These are phyloP conservation scores for Tricholoma furcatifolium DNA, from an alignment of 768 basidiomycete species.

Conservation along the genomic window DNA sequence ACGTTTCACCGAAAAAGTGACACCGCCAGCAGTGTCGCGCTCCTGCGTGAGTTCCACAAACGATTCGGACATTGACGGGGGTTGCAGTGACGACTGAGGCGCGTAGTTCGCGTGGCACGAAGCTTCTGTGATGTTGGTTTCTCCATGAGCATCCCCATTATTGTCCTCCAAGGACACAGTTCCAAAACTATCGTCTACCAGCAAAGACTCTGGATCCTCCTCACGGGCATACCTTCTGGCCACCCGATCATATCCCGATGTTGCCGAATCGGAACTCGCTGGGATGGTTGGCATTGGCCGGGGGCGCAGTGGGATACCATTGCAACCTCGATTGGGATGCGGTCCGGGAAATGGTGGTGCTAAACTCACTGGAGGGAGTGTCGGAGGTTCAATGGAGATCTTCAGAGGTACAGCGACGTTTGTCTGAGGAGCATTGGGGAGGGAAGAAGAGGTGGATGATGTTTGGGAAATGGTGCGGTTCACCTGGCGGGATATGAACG, in stretches of 20 bases:
- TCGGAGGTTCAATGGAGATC: constrained; percentile 30
- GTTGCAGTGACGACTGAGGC: constrained; percentile 36
- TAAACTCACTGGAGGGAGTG: constrained; percentile 60
- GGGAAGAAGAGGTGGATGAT: constrained; percentile 44
- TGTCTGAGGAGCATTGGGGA: constrained; percentile 11
- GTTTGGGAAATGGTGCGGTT: constrained; percentile 66
- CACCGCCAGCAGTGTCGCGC: constrained; percentile 32
- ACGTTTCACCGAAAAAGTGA: constrained; percentile 33
- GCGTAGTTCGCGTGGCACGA: constrained; percentile 5
- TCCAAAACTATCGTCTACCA: constrained; percentile 58
- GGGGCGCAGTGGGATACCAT: constrained; percentile 22
- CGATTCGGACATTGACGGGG: constrained; percentile 23
- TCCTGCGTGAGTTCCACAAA: constrained; percentile 52
- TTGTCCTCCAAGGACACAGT: constrained; percentile 33
- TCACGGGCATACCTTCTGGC: constrained; percentile 23
- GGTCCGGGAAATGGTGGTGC: constrained; percentile 51
- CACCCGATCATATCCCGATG: constrained; percentile 27
- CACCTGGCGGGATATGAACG: constrained; percentile 63
- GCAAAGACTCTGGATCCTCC: constrained; percentile 45
- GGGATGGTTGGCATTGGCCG: constrained; percentile 41
- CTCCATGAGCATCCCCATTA: not conserved
- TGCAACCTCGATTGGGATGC: constrained; percentile 25
- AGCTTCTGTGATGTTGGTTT: constrained; percentile 12
- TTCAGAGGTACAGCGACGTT: constrained; percentile 1
- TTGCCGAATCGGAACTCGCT: constrained; percentile 35